Base-by-base conservation (phyloP, 2,329 filamentous ascomycete genomes). In the Amauroascus verrucosus region DNA sequence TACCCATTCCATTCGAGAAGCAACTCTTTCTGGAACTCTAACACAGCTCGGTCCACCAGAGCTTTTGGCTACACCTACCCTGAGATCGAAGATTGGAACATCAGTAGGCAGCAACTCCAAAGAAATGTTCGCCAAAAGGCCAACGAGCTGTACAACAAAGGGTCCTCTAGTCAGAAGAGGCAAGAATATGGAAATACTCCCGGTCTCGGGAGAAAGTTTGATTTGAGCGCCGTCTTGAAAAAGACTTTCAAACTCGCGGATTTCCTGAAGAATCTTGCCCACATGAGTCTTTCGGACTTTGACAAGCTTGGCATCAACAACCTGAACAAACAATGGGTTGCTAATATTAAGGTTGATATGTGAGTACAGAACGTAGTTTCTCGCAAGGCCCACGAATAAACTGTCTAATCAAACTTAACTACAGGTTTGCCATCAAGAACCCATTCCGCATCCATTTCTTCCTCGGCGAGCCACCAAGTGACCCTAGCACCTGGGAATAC, bases 61-160 rank as follows among this genome's bases (percentile, higher is more conserved):
- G 72, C 71, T 1, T 85, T 93, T 65, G 83, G 83, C 13, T 93
- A 93, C 65, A 82, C 81, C 0, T 94, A 94, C 63, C 75, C 81
- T 0, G 87, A 91, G 59, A 78, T 82, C 30, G 60, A 72, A 14
- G 68, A 71, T 54, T 72, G 70, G 64, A 67, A 61, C 62, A 60
- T 63, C 61, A 59, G 50, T 52, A 64, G 26, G 64, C 62, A 56
- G 67, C 69, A 63, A 65, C 63, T 67, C 59, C 56, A 53, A 37
- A 62, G 67, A 0, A 68, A 76, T 5, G 73, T 82, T 26, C 70
- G 71, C 43, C 67, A 67, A 1, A 66, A 74, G 1, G 74, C 90
- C 59, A 87, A 86, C 62, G 68, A 64, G 1, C 70, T 85, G 0
- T 85, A 86, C 62, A 80, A 79, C 48, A 53, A 22, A n/a, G n/a